Percentiles rank a stretch among this genome's conserved stretches.
Evolutionary conservation across 1,284 basidiomycete genomes (phyloP).

Genomic region (Cutaneotrichosporon cyanovorans): DNA sequence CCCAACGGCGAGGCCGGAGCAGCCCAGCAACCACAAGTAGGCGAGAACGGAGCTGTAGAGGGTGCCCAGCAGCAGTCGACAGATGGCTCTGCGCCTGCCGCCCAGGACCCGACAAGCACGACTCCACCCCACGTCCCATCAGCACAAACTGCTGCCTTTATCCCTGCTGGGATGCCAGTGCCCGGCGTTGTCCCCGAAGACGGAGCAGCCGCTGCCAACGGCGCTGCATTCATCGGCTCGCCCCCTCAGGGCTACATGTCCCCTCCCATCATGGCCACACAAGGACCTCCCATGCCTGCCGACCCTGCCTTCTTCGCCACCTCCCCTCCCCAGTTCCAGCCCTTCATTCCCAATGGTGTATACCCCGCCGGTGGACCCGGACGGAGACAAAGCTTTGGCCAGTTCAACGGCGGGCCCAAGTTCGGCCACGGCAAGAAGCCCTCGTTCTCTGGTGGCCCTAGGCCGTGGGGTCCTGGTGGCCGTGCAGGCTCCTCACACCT

Average conservation of each 20-base stretch:
- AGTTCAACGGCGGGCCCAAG: conserved; percentile 22
- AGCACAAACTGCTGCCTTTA: conserved; percentile 25
- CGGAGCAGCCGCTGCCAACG: no score
- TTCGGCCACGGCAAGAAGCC: conserved; percentile 38
- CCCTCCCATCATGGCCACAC: conserved; percentile 30
- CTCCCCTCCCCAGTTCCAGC: conserved; percentile 23
- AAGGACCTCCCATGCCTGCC: conserved; percentile 29
- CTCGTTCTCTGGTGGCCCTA: conserved; percentile 39
- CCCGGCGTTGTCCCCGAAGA: neutral
- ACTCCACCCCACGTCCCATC: conserved; percentile 23
- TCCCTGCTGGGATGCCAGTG: conserved; percentile 9
- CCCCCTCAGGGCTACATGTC: conserved; percentile 20
- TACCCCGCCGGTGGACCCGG: conserved; percentile 7
- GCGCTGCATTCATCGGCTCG: neutral
- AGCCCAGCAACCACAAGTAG: neutral
- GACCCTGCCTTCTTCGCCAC: conserved; percentile 38
- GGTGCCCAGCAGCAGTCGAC: conserved; percentile 6
- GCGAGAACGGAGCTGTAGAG: neutral
- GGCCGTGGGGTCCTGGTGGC: conserved; percentile 22
- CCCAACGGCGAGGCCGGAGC: conserved; percentile 7
- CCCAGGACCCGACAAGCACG: conserved; percentile 15
- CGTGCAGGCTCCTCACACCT: conserved; percentile 23
- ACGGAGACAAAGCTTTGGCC: conserved; percentile 17
- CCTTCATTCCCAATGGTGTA: conserved; percentile 19
- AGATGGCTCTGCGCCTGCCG: conserved; percentile 2